Base-by-base conservation (phyloP, 192 early-diverging fungal species). In the Tieghemiomyces parasiticus region DNA sequence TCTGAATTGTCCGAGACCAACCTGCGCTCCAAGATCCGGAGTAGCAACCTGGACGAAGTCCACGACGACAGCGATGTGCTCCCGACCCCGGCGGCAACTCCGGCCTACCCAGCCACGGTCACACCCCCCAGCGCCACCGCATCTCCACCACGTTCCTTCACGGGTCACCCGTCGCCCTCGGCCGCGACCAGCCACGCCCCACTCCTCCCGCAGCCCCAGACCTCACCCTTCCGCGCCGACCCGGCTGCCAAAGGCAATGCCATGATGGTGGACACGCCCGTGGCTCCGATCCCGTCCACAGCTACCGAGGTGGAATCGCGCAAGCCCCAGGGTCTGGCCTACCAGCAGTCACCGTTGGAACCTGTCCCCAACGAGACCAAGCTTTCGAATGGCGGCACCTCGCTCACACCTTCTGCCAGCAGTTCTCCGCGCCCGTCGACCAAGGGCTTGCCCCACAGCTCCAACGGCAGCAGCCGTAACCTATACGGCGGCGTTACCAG, bases 21-120 rank as follows among this genome's bases (percentile, higher is more conserved):
- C 50, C 50, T 52, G 20, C 50, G 50, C 50, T 52, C 50, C 50
- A 24, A 30, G 6, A 52, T 52, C 50, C 16, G 26, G 50, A 52
- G 50, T 8, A 52, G 50, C 26, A 52, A 52, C 30, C 24, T 30
- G 22, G 50, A 52, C 8, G 50, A 52, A 30, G 26, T 30, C 38
- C 38, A 42, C 30, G 50, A 30, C 26, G 50, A 52, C 2, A 28
- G 2, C 50, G 50, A 52, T 8, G 26, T 25, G 22, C 50, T 42
- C 8, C 38, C 38, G 6, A 42, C 50, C 26, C 50, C 26, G 16
- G 50, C 50, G 26, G 30, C 26, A 24, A 29, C 50, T 2, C 24
- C 50, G 12, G 26, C 16, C 2, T 25, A 24, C 50, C 16, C 22
- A 20, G 19, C 30, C 20, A 16, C 50, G n/a, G 30, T 30, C 26